Base-by-base conservation (phyloP, 148 eudicot species). In the Chenopodium quinoa region DNA sequence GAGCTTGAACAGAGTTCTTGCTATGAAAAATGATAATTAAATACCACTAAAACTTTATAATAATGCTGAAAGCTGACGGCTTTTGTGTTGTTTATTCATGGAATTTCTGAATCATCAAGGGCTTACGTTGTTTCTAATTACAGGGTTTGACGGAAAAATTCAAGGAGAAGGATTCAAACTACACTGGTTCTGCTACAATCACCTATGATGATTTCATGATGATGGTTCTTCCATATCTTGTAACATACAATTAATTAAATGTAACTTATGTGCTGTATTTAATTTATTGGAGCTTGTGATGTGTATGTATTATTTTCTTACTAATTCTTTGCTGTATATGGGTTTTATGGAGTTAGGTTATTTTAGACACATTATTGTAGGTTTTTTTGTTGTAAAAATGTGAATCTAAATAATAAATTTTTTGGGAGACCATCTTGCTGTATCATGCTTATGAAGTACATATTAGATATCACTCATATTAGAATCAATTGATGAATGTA, bases 141-240 rank as follows among this genome's bases (percentile, higher is more conserved):
- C 90, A 93, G 97, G 97, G 97, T 40, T 85, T 93, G 90, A 88
- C 97, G 3, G 97, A 93, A 71, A 91, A 91, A 63, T 93, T 93
- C 89, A 93, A 93, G 89, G 97, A 93, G 89, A 90, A 91, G 86
- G 93, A 92, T 81, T 17, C 82, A 14, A 80, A 88, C 25, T 92
- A 88, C 81, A 90, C 88, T 34, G 97, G 95, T 54, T 90, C 91
- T 65, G 95, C 95, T 12, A 90, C 90, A 3, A 79, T 93, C 12
- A 64, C 75, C 16, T 93, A 93, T 64, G 97, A 93, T 22, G 82
- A 84, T 14, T 93, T 93, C 82, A 85, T 93, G 97, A 73, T 91
- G 17, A 89, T 93, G 92, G 85, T 93, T 75, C 90, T 93, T 58
- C 97, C 95, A 9, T 93, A 89, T 81, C 86, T 93, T 47, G 93